Conservation (phyloP, 202 grass and related monocot genomes). For the Setaria italica region DNA sequence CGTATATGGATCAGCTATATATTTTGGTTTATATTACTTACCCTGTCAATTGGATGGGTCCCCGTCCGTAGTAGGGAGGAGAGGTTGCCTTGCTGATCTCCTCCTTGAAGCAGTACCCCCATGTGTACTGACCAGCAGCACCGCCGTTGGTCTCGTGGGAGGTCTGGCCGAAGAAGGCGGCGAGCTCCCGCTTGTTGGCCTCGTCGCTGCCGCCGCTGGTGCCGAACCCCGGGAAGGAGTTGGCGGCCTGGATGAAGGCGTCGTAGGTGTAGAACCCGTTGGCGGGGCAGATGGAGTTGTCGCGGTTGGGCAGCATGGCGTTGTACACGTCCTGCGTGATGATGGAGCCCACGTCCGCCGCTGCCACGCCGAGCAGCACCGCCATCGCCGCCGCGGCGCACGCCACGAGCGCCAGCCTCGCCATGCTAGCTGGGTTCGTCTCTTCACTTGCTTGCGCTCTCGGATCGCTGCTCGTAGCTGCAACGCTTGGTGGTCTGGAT, state of each 20-base stretch:
- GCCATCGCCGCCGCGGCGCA: not conserved
- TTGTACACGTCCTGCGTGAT: conserved; percentile 52
- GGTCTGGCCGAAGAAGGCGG: conserved; percentile 63
- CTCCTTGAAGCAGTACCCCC: conserved; percentile 55
- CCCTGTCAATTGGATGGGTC: conserved; percentile 59
- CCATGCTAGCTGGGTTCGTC: not conserved
- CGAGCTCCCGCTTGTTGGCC: conserved; percentile 48
- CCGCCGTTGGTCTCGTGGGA: conserved; percentile 58
- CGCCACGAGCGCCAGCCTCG: not conserved
- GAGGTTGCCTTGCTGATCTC: conserved; percentile 15
- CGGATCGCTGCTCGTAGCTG: not conserved
- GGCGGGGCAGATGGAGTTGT: conserved; percentile 44
- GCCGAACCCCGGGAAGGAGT: conserved; percentile 49
- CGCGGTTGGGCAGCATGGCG: conserved; percentile 53
- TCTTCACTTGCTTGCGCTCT: not conserved
- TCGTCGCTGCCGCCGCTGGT: conserved; percentile 34
- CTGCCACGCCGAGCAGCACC: conserved; percentile 1
- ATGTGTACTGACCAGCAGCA: conserved; percentile 11
- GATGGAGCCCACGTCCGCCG: conserved; percentile 43
- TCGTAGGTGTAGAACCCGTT: conserved; percentile 62
- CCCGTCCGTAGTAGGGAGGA: conserved; percentile 50
- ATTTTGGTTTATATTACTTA: not conserved
- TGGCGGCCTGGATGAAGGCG: conserved; percentile 58
- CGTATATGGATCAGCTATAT: too few relatives aligned
- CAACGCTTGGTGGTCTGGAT: not conserved